Percentiles rank a stretch among this genome's conserved stretches.
phyloP scores from a whole-genome alignment of 345 rosid species.

The Eucalyptus tenuipes region DNA sequence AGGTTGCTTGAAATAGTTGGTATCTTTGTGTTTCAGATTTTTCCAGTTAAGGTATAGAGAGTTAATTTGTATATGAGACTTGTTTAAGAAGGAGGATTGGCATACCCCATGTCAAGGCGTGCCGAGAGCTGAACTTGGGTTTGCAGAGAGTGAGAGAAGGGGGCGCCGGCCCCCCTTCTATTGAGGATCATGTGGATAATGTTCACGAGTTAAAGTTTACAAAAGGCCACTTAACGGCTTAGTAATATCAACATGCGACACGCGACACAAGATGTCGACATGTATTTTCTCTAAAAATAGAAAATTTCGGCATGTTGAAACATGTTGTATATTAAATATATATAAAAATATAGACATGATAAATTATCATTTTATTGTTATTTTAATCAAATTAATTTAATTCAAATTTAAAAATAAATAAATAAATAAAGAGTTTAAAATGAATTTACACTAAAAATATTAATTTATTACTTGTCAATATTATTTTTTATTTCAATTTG shows the following conservation, averaged over 20 bases:
- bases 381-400: too few species aligned
- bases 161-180: neutral
- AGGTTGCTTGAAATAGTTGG: neutral
- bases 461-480: too few species aligned
- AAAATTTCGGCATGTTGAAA: fast-evolving
- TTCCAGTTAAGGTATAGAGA: neutral
- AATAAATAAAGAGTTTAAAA: too few species aligned
- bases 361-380: too few species aligned
- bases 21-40: neutral
- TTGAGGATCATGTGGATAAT: neutral
- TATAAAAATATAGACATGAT: too few species aligned
- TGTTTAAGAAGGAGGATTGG: neutral
- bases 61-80: neutral
- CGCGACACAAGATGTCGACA: too few species aligned
- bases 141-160: neutral
- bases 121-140: neutral
- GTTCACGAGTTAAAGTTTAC: neutral
- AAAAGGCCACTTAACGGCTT: neutral
- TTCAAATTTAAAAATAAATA: too few species aligned
- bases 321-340: too few species aligned
- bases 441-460: too few species aligned
- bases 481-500: too few species aligned
- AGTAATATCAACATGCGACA: too few species aligned
- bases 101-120: neutral
- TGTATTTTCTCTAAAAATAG: too few species aligned